Conservation (phyloP, 345 rosid genomes). For the Angophora floribunda region DNA sequence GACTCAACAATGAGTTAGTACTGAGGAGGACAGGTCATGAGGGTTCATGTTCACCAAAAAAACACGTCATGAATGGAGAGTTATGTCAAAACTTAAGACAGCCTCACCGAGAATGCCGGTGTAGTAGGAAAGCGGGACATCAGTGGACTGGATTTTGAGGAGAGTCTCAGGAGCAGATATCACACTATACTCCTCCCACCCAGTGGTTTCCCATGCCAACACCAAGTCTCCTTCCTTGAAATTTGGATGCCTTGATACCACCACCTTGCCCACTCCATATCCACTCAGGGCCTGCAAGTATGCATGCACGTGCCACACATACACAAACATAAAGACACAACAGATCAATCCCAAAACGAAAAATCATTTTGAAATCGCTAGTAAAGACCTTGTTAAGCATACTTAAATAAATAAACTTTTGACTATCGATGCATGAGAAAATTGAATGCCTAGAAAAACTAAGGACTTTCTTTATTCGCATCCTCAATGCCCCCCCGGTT, state of each 20-base stretch:
- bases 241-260: slow-evolving; percentile 39
- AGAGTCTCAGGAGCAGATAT: slow-evolving; percentile 11
- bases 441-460: not conserved
- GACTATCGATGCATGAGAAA: not conserved
- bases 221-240: slow-evolving; percentile 41
- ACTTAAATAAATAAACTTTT: not conserved
- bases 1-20: not conserved
- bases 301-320: not conserved
- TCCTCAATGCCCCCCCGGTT: not conserved
- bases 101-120: slow-evolving; percentile 7
- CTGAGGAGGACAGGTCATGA: not conserved
- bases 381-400: not conserved
- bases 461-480: not conserved
- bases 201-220: slow-evolving; percentile 36
- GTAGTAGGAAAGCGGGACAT: slow-evolving; percentile 6
- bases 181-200: slow-evolving; percentile 53
- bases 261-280: slow-evolving; percentile 42
- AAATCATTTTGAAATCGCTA: not conserved
- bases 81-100: not conserved
- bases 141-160: slow-evolving; percentile 23
- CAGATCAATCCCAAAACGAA: not conserved
- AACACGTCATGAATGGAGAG: not conserved
- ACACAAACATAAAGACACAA: not conserved
- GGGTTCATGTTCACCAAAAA: not conserved
- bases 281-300: slow-evolving; percentile 32